Percentiles rank a stretch among this genome's conserved stretches.
phyloP scores from a whole-genome alignment of 768 basidiomycete genomes.

The Suillus variegatus region DNA sequence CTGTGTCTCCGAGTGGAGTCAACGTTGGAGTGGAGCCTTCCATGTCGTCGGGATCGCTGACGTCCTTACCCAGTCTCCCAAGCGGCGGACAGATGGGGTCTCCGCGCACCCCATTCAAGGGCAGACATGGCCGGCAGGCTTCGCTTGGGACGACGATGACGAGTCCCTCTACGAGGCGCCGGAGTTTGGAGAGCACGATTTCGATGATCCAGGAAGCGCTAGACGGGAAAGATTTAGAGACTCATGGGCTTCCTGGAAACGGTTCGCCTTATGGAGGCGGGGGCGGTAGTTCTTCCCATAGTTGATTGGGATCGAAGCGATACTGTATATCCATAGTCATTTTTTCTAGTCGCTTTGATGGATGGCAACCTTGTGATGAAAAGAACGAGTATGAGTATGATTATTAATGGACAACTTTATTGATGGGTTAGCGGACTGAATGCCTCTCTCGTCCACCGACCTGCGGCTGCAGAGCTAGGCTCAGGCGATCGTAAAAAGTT shows the following conservation, averaged over 20 bases:
- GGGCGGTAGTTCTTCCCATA: conserved; percentile 4
- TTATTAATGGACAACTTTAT: conserved; percentile 1
- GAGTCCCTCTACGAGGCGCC: conserved; percentile 86
- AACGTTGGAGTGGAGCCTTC: conserved; percentile 43
- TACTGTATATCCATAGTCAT: conserved; percentile 1
- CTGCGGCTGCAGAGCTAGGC: not conserved
- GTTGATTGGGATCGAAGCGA: not conserved
- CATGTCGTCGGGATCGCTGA: conserved; percentile 23
- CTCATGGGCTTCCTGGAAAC: conserved; percentile 22
- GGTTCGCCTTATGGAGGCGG: conserved; percentile 18
- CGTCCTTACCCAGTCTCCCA: conserved; percentile 25
- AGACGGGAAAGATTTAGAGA: conserved; percentile 64
- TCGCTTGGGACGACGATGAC: conserved; percentile 92
- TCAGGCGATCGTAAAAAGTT: not conserved
- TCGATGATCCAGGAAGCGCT: conserved; percentile 91
- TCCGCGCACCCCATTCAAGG: conserved; percentile 52
- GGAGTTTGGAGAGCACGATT: conserved; percentile 95
- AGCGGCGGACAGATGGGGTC: conserved; percentile 20
- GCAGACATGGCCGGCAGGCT: conserved; percentile 49
- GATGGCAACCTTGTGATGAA: not conserved
- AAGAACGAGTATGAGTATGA: not conserved
- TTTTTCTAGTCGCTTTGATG: not conserved
- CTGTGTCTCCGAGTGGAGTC: conserved; percentile 46
- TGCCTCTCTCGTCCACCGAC: not conserved
- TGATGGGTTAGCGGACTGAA: not conserved